These are phyloP conservation scores for Pachysandra terminalis DNA, from an alignment of 164 flowering plant genomes.

Conservation along the genomic window DNA sequence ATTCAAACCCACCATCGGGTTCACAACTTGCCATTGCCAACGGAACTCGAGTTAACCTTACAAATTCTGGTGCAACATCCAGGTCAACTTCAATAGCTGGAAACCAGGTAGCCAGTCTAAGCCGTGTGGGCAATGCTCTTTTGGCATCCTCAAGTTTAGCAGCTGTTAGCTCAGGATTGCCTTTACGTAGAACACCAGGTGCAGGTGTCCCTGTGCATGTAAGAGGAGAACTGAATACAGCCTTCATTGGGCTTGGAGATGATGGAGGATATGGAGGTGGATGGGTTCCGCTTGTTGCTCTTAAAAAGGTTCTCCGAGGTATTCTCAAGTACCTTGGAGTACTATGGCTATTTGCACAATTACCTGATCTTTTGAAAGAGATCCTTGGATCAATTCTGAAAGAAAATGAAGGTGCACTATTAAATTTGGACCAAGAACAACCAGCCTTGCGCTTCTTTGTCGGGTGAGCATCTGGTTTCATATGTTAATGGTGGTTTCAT, in stretches of 20 bases:
- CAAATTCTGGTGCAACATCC: conserved; percentile 47
- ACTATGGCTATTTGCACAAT: conserved; percentile 95
- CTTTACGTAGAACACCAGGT: conserved; percentile 68
- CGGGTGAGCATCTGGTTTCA: conserved; percentile 41
- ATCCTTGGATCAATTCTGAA: conserved; percentile 88
- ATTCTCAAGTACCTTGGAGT: conserved; percentile 98
- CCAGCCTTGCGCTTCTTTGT: conserved; percentile 99
- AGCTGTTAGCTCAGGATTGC: conserved; percentile 50
- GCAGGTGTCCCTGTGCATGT: conserved; percentile 81
- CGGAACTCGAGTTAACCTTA: conserved; percentile 53
- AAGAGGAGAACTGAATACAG: conserved; percentile 94
- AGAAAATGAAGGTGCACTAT: conserved; percentile 90
- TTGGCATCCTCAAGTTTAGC: conserved; percentile 51
- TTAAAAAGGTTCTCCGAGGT: conserved; percentile 92
- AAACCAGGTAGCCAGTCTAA: conserved; percentile 49
- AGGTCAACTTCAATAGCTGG: conserved; percentile 37
- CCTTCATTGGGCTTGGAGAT: conserved; percentile 99
- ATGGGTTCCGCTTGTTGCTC: conserved; percentile 99
- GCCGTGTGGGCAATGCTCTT: conserved; percentile 49
- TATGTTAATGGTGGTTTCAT: conserved; percentile 1
- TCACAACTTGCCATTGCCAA: conserved; percentile 45
- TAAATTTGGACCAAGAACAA: conserved; percentile 97
- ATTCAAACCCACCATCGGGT: conserved; percentile 44
- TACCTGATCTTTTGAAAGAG: conserved; percentile 90
- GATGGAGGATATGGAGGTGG: conserved; percentile 99